Evolutionary conservation across 176 grass and related monocot species (phyloP), one percentile per base, ranked within the genome.

Genomic region (Rhipidocladum racemiflorum): DNA sequence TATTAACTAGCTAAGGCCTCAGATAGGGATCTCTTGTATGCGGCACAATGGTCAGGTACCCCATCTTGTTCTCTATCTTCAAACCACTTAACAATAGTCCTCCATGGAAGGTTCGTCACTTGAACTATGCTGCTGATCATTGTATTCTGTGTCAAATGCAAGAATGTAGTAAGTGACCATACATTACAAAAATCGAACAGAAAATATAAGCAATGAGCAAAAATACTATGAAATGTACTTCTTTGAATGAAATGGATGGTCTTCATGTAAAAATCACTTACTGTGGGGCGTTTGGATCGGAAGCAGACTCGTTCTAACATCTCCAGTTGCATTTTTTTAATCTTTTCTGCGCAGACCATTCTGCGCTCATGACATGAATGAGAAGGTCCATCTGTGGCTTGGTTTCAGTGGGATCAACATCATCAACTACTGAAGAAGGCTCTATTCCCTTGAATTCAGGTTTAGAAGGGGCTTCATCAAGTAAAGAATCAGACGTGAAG

Each of bases 91-190:
- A 95, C 60, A 27, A 99, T 81, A 39, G 71, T 91, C 59, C 91
- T 95, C 81, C 89, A 46, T 81, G 96, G 90, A 82, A 99, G 91
- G 65, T 90, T 99, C 49, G 96, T 93, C 57, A 95, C 92, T 69
- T 95, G 93, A 38, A 99, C 87, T 83, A 99, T 91, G 78, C 93
- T 99, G 80, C 85, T 91, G 43, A 99, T 83, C 88, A 99, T 93
- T 67, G 89, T 70, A 81, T 95, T 90, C 96, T 95, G 85, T 68
- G 76, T 85, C 12, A 75, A 68, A 85, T 87, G 56, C 62, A 84
- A 81, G 65, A 36, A 71, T 27, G 80, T 64, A 61, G 45, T 49
- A 82, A 72, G 50, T 18, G 3, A 38, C 15, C 61, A 45, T 43
- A 81, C 36, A 61, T 75, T 59, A 29, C 14, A 62, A 78, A 57